Conservation (phyloP, 2,329 filamentous ascomycete species). For the Fusarium marasasianum region DNA sequence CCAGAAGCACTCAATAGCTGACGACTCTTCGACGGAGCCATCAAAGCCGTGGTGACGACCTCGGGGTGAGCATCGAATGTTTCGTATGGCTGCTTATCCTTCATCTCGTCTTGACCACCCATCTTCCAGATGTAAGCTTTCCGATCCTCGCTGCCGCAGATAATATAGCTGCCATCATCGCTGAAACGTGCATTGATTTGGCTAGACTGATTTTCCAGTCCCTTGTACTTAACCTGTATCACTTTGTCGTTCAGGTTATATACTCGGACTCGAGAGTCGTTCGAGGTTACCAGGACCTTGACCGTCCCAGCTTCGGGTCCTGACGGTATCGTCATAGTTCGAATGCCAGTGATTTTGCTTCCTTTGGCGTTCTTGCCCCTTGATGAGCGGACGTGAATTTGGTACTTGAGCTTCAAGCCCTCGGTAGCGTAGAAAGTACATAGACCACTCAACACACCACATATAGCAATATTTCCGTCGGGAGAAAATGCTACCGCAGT, state of each 20-base stretch:
- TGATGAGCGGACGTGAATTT: constrained; percentile 93
- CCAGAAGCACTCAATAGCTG: constrained; percentile 82
- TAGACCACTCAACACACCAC: constrained; percentile 84
- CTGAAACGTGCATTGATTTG: constrained; percentile 92
- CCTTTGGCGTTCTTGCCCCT: constrained; percentile 94
- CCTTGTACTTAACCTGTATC: constrained; percentile 89
- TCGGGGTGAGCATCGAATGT: constrained; percentile 90
- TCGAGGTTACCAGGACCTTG: constrained; percentile 90
- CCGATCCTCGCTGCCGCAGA: constrained; percentile 92
- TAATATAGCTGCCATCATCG: constrained; percentile 85
- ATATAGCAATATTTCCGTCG: constrained; percentile 89
- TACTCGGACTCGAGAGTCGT: constrained; percentile 89
- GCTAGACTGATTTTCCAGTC: constrained; percentile 87
- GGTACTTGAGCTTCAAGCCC: constrained; percentile 81
- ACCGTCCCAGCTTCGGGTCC: constrained; percentile 67
- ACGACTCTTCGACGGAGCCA: constrained; percentile 82
- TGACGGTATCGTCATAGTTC: constrained; percentile 70
- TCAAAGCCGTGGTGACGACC: constrained; percentile 87
- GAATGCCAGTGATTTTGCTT: constrained; percentile 96
- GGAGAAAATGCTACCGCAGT: constrained; percentile 95
- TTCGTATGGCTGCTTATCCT: constrained; percentile 85
- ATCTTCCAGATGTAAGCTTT: constrained; percentile 89
- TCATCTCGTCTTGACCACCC: constrained; percentile 65
- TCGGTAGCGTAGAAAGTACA: constrained; percentile 95
- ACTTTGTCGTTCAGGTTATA: constrained; percentile 89